Conservation (phyloP, 768 basidiomycete species). For the Agrocybe praecox region DNA sequence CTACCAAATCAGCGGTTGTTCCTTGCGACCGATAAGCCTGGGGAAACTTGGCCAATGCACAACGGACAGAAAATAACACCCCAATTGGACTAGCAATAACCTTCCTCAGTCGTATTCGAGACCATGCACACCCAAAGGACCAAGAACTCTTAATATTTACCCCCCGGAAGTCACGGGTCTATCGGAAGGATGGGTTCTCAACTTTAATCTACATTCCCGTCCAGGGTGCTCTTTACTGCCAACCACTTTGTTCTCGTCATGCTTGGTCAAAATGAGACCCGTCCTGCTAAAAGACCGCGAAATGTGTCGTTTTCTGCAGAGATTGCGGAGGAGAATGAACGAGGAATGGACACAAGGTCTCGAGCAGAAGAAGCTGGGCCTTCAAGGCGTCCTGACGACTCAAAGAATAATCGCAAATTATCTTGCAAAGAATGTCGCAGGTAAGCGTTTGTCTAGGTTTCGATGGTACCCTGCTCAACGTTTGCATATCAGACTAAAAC, state of each 20-base stretch:
- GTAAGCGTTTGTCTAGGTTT: slow-evolving; percentile 24
- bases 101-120: neutral
- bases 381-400: slow-evolving; percentile 35
- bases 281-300: slow-evolving; percentile 36
- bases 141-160: slow-evolving; percentile 17
- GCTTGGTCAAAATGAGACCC: slow-evolving; percentile 20
- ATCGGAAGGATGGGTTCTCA: slow-evolving; percentile 18
- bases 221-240: slow-evolving; percentile 11
- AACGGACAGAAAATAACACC: neutral
- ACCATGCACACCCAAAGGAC: slow-evolving; percentile 5
- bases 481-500: slow-evolving; percentile 39
- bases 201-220: slow-evolving; percentile 23
- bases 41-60: neutral
- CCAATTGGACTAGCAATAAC: slow-evolving; percentile 15
- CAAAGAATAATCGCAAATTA: slow-evolving; percentile 43
- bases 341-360: slow-evolving; percentile 5
- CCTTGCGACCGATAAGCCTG: neutral
- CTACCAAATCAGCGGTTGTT: too few species aligned
- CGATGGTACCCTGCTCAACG: neutral
- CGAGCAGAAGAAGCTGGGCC: slow-evolving; percentile 5
- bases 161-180: slow-evolving; percentile 34
- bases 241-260: slow-evolving; percentile 20
- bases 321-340: slow-evolving; percentile 10
- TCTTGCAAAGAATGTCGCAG: slow-evolving; percentile 57
- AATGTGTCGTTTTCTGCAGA: slow-evolving; percentile 22